Percentiles rank a stretch among this genome's conserved stretches.
Evolutionary conservation across 2,329 filamentous ascomycete species (phyloP).

Genomic region (Epicoccum sorghinum): DNA sequence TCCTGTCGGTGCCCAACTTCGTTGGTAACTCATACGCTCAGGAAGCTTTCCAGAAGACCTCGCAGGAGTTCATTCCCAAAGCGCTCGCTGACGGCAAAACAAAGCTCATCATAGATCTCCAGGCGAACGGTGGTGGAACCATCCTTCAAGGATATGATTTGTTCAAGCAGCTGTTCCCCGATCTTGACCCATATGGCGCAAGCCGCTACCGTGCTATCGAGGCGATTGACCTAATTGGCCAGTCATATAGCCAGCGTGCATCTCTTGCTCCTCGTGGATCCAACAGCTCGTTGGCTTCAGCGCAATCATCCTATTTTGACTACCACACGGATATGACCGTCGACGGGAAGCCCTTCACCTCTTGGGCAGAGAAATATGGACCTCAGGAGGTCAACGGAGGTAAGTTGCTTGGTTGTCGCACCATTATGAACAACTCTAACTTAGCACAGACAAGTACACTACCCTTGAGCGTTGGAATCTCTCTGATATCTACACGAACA

Average conservation of each 20-base stretch:
- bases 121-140: conserved; percentile 64
- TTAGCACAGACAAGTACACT: conserved; percentile 47
- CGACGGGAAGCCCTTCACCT: conserved; percentile 57
- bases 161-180: conserved; percentile 64
- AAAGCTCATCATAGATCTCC: conserved; percentile 66
- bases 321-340: conserved; percentile 55
- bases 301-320: conserved; percentile 53
- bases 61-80: conserved; percentile 49
- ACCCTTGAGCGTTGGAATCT: conserved; percentile 44
- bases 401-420: conserved; percentile 3
- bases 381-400: conserved; percentile 38
- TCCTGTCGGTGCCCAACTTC: conserved; percentile 53
- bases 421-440: no score
- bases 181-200: conserved; percentile 57
- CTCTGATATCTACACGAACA: conserved; percentile 38
- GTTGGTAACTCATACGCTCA: conserved; percentile 31
- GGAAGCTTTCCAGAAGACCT: conserved; percentile 48
- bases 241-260: conserved; percentile 45
- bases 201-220: conserved; percentile 59
- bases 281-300: conserved; percentile 48
- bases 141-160: conserved; percentile 66
- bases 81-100: conserved; percentile 60
- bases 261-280: conserved; percentile 39
- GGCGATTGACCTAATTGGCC: conserved; percentile 53
- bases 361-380: conserved; percentile 53